Evolutionary conservation across 495 filamentous ascomycete species (phyloP), one percentile per base, ranked within the genome.

Genomic region (Chaetomium tenue): DNA sequence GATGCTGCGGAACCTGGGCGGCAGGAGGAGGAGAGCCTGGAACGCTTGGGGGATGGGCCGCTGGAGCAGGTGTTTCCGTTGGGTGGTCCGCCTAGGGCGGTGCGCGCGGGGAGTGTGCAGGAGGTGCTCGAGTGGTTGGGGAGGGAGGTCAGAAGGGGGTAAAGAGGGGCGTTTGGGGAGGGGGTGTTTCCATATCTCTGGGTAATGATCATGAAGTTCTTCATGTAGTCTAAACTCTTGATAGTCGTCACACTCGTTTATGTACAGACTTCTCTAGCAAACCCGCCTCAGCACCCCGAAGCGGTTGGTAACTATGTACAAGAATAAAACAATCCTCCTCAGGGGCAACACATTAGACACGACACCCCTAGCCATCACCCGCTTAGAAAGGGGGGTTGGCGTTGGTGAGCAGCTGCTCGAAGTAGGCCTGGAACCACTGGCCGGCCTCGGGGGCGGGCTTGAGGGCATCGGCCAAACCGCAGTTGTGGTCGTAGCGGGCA

Each of bases 371-470:
- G 4, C 20, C 20, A 16, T 22, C 20, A 8, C n/a, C 8, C 1
- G 54, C 47, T 69, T 70, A 75, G 72, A 85, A 84, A 12, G 77
- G 55, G 37, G 88, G 89, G 72, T 83, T 87, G 71, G 89, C 88
- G 72, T 91, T 90, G 69, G 72, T 77, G 65, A 91, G 68, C 63
- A 91, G 77, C 78, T 85, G 83, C 81, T 86, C 85, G 75, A 91
- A 91, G 81, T 89, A 90, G 56, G 83, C 87, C 83, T 91, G 84
- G 85, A 90, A 89, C 89, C 90, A 92, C 22, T 81, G 78, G 60
- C 89, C 89, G 62, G 90, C 89, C 81, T 93, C 87, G 56, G 90
- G 90, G 18, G 90, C 84, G 28, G 90, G 90, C 81, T 82, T 72
- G 63, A 77, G 77, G 53, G 82, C 81, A 63, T 84, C 88, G 47